phyloP scores from a whole-genome alignment of 169 alveolate species.

The Plasmodium billcollinsi region DNA sequence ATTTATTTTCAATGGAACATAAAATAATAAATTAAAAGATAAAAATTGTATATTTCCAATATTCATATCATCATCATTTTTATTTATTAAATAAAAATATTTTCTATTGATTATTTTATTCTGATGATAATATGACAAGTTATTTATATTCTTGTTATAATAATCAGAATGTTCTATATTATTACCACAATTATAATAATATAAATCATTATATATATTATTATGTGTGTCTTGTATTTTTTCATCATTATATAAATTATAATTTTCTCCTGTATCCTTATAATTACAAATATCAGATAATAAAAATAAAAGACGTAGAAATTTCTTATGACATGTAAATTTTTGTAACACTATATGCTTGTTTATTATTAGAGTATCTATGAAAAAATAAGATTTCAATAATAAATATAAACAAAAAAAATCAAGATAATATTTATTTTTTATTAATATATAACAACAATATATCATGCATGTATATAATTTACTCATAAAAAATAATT shows the following conservation, averaged over 20 bases:
- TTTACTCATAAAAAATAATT: background rate
- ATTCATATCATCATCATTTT: conserved; percentile 7
- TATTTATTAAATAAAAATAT: conserved; percentile 11
- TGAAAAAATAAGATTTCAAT: conserved; percentile 26
- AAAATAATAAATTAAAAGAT: conserved; percentile 38
- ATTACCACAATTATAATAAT: too few relatives aligned
- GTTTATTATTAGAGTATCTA: conserved; percentile 15
- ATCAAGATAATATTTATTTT: conserved; percentile 48
- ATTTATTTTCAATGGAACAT: conserved; percentile 23
- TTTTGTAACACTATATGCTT: background rate
- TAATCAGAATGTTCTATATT: background rate
- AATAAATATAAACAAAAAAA: conserved; percentile 51
- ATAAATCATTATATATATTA: background rate
- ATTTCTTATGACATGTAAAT: conserved; percentile 28
- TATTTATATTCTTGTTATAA: background rate
- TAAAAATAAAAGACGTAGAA: conserved; percentile 24
- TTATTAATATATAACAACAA: conserved; percentile 31
- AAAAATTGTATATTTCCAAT: conserved; percentile 19
- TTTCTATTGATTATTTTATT: conserved; percentile 3
- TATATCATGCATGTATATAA: conserved; percentile 27
- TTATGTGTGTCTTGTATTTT: too few relatives aligned
- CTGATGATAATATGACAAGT: too few relatives aligned
- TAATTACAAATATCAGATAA: conserved; percentile 7
- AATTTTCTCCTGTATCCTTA: too few relatives aligned
- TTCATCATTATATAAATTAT: too few relatives aligned